Conservation (phyloP, 495 filamentous ascomycete genomes). For the Xylaria intraflava region DNA sequence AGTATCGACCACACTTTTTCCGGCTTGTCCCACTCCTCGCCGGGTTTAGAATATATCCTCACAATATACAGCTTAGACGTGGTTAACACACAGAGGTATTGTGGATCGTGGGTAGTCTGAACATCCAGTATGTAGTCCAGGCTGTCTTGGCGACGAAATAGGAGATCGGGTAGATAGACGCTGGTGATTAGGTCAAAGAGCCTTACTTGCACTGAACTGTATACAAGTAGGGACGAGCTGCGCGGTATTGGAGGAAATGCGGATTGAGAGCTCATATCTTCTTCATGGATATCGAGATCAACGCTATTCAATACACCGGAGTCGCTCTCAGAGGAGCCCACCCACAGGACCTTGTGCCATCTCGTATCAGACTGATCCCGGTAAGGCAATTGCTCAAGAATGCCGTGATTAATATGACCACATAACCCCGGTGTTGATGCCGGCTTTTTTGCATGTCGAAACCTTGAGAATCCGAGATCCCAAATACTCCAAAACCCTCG, state of each 20-base stretch:
- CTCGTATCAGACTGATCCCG: constrained; percentile 1
- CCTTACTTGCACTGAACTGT: constrained; percentile 15
- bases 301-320: constrained; percentile 6
- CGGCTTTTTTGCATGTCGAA: constrained; percentile 12
- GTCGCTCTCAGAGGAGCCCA: constrained; percentile 13
- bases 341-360: constrained; percentile 27
- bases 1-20: constrained; percentile 20
- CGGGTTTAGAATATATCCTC: constrained; percentile 13
- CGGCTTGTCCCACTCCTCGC: constrained; percentile 13
- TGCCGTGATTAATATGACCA: constrained; percentile 22
- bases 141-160: constrained; percentile 10
- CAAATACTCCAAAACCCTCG: constrained; percentile 70
- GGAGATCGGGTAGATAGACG: constrained; percentile 15
- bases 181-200: constrained; percentile 21
- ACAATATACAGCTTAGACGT: constrained; percentile 22
- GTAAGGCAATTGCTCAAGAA: constrained; percentile 16
- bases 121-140: constrained; percentile 23
- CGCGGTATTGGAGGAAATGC: constrained; percentile 17
- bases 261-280: constrained; percentile 11
- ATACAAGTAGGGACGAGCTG: constrained; percentile 22
- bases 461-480: constrained; percentile 43
- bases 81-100: constrained; percentile 24
- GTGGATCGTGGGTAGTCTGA: constrained; percentile 16
- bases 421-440: constrained; percentile 8
- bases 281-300: constrained; percentile 14